Evolutionary conservation across 371 early-diverging fungal genomes (phyloP).

Genomic region (Smittium mucronatum): DNA sequence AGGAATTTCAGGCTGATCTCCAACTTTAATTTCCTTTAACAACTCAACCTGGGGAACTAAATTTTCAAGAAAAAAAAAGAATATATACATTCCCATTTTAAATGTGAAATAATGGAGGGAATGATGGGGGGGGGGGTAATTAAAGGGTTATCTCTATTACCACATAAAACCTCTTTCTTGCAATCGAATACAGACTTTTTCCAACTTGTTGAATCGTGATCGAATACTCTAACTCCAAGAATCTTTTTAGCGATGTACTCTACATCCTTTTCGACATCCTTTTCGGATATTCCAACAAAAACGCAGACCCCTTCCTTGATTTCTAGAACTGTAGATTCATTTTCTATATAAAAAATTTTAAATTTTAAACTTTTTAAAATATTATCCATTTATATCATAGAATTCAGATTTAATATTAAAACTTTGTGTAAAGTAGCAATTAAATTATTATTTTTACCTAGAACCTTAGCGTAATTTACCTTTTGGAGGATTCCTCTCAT

Average conservation of each 20-base stretch:
- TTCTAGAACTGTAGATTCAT: constrained; percentile 35
- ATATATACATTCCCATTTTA: too few species aligned
- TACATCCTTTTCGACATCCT: constrained; percentile 59
- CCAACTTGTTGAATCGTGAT: constrained; percentile 50
- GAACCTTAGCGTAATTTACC: constrained; percentile 39
- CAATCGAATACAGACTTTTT: constrained; percentile 55
- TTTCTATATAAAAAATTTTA: background rate
- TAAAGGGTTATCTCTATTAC: constrained; percentile 35
- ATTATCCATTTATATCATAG: background rate
- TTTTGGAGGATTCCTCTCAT: constrained; percentile 40
- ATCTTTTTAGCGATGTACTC: constrained; percentile 51
- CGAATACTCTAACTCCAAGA: constrained; percentile 60
- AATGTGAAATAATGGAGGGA: background rate
- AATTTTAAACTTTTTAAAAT: background rate
- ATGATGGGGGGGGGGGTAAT: background rate
- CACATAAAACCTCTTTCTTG: constrained; percentile 55
- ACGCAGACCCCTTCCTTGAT: constrained; percentile 65
- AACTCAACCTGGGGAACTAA: too few species aligned
- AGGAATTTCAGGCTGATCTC: background rate
- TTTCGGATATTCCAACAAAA: constrained; percentile 53
- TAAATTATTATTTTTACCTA: constrained; percentile 16
- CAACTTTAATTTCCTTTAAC: too few species aligned
- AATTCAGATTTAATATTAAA: too few species aligned
- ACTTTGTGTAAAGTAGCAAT: too few species aligned
- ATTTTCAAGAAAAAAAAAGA: background rate